phyloP scores from a whole-genome alignment of 2,329 filamentous ascomycete species.

The Boeremia lycopersici region DNA sequence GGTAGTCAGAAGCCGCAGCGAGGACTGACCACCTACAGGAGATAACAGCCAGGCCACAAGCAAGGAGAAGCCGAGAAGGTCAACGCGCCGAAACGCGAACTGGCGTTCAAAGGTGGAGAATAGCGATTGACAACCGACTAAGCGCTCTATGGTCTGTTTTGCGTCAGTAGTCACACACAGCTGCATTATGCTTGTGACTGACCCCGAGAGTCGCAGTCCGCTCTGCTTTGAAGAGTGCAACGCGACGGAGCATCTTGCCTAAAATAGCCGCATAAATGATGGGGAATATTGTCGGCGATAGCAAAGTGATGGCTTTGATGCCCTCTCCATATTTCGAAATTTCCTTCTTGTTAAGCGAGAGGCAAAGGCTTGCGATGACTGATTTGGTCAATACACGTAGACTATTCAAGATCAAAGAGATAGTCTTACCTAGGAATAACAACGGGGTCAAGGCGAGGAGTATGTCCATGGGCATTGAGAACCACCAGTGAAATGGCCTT shows the following conservation, averaged over 20 bases:
- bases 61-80: slow-evolving; percentile 3
- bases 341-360: not conserved
- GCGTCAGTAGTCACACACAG: not conserved
- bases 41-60: not conserved
- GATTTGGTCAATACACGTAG: no score
- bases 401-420: no score
- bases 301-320: slow-evolving; percentile 13
- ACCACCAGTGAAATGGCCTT: not conserved
- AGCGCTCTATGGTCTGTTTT: slow-evolving; percentile 9
- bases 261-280: slow-evolving; percentile 22
- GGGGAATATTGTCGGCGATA: slow-evolving; percentile 18
- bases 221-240: slow-evolving; percentile 2
- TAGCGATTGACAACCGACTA: slow-evolving; percentile 19
- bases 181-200: not conserved
- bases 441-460: not conserved
- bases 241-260: slow-evolving; percentile 13
- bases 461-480: not conserved
- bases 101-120: slow-evolving; percentile 17
- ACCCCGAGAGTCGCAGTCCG: slow-evolving; percentile 10
- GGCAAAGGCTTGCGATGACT: slow-evolving; percentile 6
- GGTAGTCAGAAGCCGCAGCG: not conserved
- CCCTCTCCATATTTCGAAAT: slow-evolving; percentile 8
- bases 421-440: not conserved
- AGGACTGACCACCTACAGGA: not conserved
- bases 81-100: slow-evolving; percentile 4